A percentile compares a stretch with the other conserved stretches of the same genome.
Evolutionary conservation across 2,329 filamentous ascomycete genomes (phyloP).

Genomic region (Didymella sp.): DNA sequence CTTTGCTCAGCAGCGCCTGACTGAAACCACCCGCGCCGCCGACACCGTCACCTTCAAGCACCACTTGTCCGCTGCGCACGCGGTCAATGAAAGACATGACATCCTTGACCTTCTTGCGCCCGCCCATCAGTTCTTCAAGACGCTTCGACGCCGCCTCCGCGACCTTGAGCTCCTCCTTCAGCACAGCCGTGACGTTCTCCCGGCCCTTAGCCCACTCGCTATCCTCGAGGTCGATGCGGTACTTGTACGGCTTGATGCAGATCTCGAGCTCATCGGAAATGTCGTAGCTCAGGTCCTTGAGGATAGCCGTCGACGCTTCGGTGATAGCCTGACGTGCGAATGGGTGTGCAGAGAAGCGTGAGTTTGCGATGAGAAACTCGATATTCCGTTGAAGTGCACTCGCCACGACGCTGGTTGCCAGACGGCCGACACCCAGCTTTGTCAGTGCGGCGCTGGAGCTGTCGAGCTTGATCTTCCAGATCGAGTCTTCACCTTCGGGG

Average conservation of each 20-base stretch:
- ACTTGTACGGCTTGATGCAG: conserved; percentile 99
- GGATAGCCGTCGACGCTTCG: conserved; percentile 85
- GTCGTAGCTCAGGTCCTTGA: conserved; percentile 94
- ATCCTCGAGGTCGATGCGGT: conserved; percentile 93
- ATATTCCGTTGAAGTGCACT: conserved; percentile 86
- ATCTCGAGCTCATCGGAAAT: conserved; percentile 98
- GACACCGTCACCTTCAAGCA: conserved; percentile 81
- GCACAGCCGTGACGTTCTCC: conserved; percentile 77
- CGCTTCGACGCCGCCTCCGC: conserved; percentile 79
- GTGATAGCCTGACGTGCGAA: conserved; percentile 93
- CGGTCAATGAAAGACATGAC: conserved; percentile 92
- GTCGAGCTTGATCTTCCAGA: conserved; percentile 95
- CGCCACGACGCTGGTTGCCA: conserved; percentile 91
- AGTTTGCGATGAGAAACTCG: conserved; percentile 77
- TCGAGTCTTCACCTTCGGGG: conserved; percentile 71
- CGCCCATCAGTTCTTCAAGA: conserved; percentile 79
- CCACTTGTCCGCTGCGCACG: conserved; percentile 82
- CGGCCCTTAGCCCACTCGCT: conserved; percentile 85
- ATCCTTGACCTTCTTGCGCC: conserved; percentile 83
- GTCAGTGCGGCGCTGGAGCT: conserved; percentile 89
- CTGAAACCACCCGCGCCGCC: conserved; percentile 95
- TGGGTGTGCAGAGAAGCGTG: conserved; percentile 87
- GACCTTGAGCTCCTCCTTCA: conserved; percentile 87
- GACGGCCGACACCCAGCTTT: conserved; percentile 88
- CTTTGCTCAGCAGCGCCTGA: conserved; percentile 80